Base-by-base conservation (phyloP, 2,329 filamentous ascomycete species). In the Sphaerulina vaccinii region DNA sequence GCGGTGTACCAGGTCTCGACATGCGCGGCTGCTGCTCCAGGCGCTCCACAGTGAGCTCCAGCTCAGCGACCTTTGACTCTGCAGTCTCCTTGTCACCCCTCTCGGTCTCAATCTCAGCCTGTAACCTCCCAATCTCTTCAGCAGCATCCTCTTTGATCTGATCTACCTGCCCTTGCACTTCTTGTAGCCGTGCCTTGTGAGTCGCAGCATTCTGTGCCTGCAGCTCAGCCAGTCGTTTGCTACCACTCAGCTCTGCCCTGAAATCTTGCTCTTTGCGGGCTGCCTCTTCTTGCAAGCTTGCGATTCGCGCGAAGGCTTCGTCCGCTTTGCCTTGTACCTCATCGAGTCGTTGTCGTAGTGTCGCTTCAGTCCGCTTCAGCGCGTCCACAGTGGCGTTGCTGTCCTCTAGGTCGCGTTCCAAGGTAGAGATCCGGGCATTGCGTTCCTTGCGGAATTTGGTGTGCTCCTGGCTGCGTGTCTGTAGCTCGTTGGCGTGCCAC, bases 381-480 rank as follows among this genome's bases (percentile, higher is more conserved):
- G 86, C 81, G 49, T 96, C 90, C 46, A 90, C 80, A 24, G 81
- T 86, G 16, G 87, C 85, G 57, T 81, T 85, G 38, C 87, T 83
- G 60, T 99, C 93, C 61, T 97, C 92, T 61, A 92, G 88, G 55
- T 87, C 83, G 47, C 90, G 87, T 70, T 96, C 88, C 22, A 99
- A 81, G 64, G 95, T 88, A 7, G 90, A 82, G 62, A 97, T 89
- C 33, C 88, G 87, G 1, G 90, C 86, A 57, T 88, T 88, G 78
- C 96, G 97, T 68, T 99, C 93, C 68, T 96, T 97, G 57, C 93
- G 84, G 71, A 88, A 92, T 66, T 91, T 96, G 60, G 92, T 81
- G 41, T 90, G 84, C 68, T 99, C 93, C 7, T 85, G 82, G 56
- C 82, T 86, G 73, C 96, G 95, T 0, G 88, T 91, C 75, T 95